Base-by-base conservation (phyloP, 257 asterid genomes). In the Solanum chiquidenum region DNA sequence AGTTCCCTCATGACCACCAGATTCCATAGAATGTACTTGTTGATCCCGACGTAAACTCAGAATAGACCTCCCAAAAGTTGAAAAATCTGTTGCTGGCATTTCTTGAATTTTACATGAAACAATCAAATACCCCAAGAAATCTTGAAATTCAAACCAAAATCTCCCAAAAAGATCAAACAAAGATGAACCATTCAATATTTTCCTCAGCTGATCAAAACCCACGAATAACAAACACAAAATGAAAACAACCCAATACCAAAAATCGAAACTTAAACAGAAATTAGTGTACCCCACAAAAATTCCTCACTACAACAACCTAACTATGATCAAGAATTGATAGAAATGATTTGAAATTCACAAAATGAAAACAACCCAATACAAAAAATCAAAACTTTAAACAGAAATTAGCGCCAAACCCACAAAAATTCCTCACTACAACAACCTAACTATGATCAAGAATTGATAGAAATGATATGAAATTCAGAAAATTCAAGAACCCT, bases 21-120 rank as follows among this genome's bases (percentile, higher is more conserved):
- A 83, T 86, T 91, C 94, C 91, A 91, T 92, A 0, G 95, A 88
- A 87, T 91, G 96, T 38, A 92, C 91, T 58, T 92, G 95, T 42
- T 92, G 95, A 68, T 92, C 94, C 11, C 88, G 85, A 52, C 92
- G 93, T 11, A 92, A 66, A 88, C 91, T 94, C 44, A 92, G 68
- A 66, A 94, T 90, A 23, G 96, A 92, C 21, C 88, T 83, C 38
- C 88, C 83, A 64, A 92, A 91, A 4, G 58, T 73, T 23, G 88
- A 46, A 31, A 86, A 86, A 76, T 52, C 85, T 31, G 85, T 73
- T 10, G 88, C 88, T 69, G 84, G 85, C 88, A 86, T 86, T 74
- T 52, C 88, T 79, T 46, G 60, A 31, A 23, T 31, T 38, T 73
- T 73, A 85, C 87, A 85, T 42, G 23, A 85, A 85, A 49, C 84